Conservation (phyloP, 2,329 filamentous ascomycete genomes). For the Alternaria arbusti region DNA sequence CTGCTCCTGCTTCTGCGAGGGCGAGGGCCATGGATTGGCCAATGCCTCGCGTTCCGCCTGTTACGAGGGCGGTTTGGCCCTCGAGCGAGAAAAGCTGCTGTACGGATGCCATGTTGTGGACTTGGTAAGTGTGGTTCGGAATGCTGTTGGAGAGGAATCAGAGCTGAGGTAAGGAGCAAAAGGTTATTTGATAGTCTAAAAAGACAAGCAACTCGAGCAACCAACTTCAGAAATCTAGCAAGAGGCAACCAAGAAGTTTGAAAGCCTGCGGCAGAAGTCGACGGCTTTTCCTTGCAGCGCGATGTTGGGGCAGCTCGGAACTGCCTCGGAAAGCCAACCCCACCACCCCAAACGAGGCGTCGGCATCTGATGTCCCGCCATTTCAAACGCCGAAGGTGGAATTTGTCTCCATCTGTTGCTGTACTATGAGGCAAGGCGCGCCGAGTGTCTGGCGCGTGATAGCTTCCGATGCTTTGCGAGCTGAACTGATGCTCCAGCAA, state of each 20-base stretch:
- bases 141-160: neutral
- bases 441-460: constrained; percentile 23
- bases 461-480: neutral
- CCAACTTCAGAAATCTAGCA: neutral
- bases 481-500: constrained; percentile 2
- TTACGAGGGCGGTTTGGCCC: constrained; percentile 58
- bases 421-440: constrained; percentile 28
- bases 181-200: neutral
- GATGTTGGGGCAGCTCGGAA: constrained; percentile 27
- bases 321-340: constrained; percentile 36
- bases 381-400: constrained; percentile 41
- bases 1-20: constrained; percentile 58
- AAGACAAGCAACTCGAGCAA: neutral
- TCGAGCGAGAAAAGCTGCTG: constrained; percentile 57
- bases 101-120: constrained; percentile 35
- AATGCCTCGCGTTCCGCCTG: constrained; percentile 59
- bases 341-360: constrained; percentile 16
- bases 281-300: constrained; percentile 10
- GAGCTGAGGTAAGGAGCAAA: neutral
- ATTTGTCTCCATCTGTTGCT: constrained; percentile 34
- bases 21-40: constrained; percentile 59
- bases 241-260: neutral
- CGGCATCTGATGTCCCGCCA: constrained; percentile 37
- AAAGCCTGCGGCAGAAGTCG: constrained; percentile 5
- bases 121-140: constrained; percentile 7